Evolutionary conservation across 1,284 basidiomycete genomes (phyloP), one percentile per base, ranked within the genome.

Genomic region (Tremellales sp.): DNA sequence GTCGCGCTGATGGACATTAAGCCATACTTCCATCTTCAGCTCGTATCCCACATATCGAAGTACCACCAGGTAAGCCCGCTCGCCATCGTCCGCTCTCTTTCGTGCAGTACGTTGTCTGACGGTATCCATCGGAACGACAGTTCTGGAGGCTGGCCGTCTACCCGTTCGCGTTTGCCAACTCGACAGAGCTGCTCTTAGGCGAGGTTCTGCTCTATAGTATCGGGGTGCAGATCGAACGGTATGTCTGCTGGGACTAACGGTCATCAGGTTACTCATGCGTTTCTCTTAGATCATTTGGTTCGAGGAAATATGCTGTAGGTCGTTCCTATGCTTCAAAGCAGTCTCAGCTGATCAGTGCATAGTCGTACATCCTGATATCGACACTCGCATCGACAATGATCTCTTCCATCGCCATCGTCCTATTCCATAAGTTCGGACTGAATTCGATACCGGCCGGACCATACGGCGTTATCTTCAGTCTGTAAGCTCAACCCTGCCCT

Each of bases 261-360:
- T n/a, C n/a, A n/a, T n/a, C n/a, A n/a, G n/a, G n/a, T n/a, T n/a
- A n/a, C n/a, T n/a, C n/a, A n/a, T n/a, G n/a, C n/a, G n/a, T n/a
- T n/a, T 19, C 38, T 16, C 8, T 14, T 38, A 72, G 71, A 26
- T 81, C 83, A 32, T 94, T 92, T 63, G 92, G 92, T 2, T 84
- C 83, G 43, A 71, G 83, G 48, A 95, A 95, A 68, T 95, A 81
- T 72, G 86, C 87, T n/a, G 90, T 90, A 58, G 72, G 86, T 74
- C 27, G 21, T 26, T 19, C 13, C 34, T 9, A 9, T 28, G 47
- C 18, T 19, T 35, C 14, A 33, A 41, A 5, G 8, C 18, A 22
- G 24, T 32, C 29, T 35, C 16, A 48, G 21, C 16, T 35, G n/a
- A 38, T 45, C 34, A 40, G 14, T 40, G 42, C 12, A 32, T 57